Conservation (phyloP, 768 basidiomycete species). For the Agrocybe praecox region DNA sequence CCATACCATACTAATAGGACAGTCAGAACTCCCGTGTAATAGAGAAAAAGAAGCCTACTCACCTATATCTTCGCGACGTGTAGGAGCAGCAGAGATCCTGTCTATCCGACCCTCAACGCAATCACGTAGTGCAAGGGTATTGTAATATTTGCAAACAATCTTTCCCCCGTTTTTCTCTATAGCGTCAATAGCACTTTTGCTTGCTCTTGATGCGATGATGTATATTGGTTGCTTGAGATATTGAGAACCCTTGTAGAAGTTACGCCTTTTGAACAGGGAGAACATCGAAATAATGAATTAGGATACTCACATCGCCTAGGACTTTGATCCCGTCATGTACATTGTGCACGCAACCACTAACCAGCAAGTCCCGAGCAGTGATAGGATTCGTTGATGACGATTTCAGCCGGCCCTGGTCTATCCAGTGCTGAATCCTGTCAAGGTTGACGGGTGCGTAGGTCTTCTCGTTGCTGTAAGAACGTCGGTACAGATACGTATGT, state of each 20-base stretch:
- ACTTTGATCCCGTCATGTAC: slow-evolving; percentile 92
- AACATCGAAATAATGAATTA: slow-evolving; percentile 17
- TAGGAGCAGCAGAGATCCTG: slow-evolving; percentile 75
- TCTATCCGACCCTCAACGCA: slow-evolving; percentile 74
- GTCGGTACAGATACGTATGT: too few relatives aligned
- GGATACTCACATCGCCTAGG: slow-evolving; percentile 69
- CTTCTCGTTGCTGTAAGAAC: slow-evolving; percentile 60
- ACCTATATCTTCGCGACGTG: slow-evolving; percentile 86
- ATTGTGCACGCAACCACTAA: slow-evolving; percentile 87
- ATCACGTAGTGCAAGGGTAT: slow-evolving; percentile 80
- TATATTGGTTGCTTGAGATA: slow-evolving; percentile 73
- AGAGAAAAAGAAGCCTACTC: slow-evolving; percentile 28
- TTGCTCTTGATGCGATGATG: slow-evolving; percentile 83
- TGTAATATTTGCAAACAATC: slow-evolving; percentile 91
- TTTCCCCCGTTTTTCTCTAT: slow-evolving; percentile 83
- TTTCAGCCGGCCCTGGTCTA: slow-evolving; percentile 79
- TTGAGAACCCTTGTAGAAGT: slow-evolving; percentile 57
- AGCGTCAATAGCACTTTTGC: slow-evolving; percentile 81
- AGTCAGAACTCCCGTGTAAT: neutral
- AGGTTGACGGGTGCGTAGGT: slow-evolving; percentile 85
- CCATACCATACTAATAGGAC: slow-evolving; percentile 72
- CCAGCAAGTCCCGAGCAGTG: slow-evolving; percentile 82
- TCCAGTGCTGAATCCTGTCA: slow-evolving; percentile 88
- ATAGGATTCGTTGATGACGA: slow-evolving; percentile 84
- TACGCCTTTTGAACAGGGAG: neutral